A percentile compares a stretch with the other conserved stretches of the same genome.
phyloP scores from a whole-genome alignment of 1,284 basidiomycete genomes.

The Leccinum fallax region DNA sequence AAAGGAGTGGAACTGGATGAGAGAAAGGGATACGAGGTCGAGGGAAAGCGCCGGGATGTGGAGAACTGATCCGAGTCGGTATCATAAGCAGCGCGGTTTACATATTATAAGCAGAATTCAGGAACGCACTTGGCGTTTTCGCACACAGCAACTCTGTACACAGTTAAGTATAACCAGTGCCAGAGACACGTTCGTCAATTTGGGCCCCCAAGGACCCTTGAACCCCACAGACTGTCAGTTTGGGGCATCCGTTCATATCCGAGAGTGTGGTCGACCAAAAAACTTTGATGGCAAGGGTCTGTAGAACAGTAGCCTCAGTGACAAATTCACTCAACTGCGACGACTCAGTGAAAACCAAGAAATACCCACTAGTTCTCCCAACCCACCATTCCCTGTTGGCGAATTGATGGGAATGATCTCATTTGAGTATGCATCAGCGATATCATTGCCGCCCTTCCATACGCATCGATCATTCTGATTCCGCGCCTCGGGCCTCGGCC shows the following conservation, averaged over 20 bases:
- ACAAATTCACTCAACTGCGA: neutral
- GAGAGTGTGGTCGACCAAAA: neutral
- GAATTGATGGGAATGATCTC: too few species aligned
- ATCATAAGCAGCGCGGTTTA: conserved; percentile 21
- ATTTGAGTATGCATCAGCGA: too few species aligned
- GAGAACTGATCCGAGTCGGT: neutral
- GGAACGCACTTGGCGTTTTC: conserved; percentile 13
- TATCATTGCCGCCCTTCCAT: too few species aligned
- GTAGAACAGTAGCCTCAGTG: neutral
- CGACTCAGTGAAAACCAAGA: neutral
- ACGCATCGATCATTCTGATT: too few species aligned
- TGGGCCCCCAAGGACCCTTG: conserved; percentile 17
- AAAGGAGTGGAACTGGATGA: neutral
- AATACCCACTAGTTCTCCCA: neutral
- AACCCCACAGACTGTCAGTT: neutral
- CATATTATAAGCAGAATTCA: conserved; percentile 14
- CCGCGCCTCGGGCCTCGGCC: too few species aligned
- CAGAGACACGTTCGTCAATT: conserved; percentile 14
- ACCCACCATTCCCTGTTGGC: neutral
- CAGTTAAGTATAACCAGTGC: neutral
- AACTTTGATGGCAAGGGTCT: neutral
- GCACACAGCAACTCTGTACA: conserved; percentile 19
- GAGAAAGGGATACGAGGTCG: neutral
- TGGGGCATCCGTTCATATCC: neutral
- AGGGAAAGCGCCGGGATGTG: conserved; percentile 4